These are phyloP conservation scores for Yarrowia phangngaensis DNA, from an alignment of 805 yeast genomes.

Conservation along the genomic window DNA sequence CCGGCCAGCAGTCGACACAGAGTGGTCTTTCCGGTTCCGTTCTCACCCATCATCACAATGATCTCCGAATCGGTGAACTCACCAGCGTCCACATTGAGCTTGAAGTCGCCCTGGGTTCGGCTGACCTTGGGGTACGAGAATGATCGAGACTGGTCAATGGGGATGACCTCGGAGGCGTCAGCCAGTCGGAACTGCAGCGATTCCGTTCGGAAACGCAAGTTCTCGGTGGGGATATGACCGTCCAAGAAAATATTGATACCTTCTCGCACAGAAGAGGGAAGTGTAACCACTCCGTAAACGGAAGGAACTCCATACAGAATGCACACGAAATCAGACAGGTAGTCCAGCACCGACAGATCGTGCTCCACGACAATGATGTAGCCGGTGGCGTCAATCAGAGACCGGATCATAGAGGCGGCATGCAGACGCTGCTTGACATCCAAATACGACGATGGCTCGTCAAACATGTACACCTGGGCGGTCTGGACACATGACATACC, in stretches of 20 bases:
- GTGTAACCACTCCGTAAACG: conserved; percentile 96
- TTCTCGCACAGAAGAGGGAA: conserved; percentile 96
- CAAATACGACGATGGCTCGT: conserved; percentile 96
- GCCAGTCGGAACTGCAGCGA: conserved; percentile 88
- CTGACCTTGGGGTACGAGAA: conserved; percentile 75
- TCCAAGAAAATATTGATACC: conserved; percentile 98
- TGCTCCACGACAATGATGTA: conserved; percentile 98
- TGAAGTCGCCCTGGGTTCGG: conserved; percentile 96
- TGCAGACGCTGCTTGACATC: conserved; percentile 98
- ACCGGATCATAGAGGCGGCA: conserved; percentile 92
- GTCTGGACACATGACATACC: conserved; percentile 94
- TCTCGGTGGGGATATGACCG: conserved; percentile 96
- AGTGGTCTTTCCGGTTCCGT: conserved; percentile 99
- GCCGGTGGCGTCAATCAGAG: conserved; percentile 63
- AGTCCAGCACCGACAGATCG: conserved; percentile 95
- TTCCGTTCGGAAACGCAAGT: conserved; percentile 94
- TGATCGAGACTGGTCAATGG: conserved; percentile 73
- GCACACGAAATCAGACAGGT: conserved; percentile 94
- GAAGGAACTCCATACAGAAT: conserved; percentile 97
- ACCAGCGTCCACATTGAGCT: conserved; percentile 75
- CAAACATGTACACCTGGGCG: conserved; percentile 98
- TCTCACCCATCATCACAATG: conserved; percentile 99
- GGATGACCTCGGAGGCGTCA: conserved; percentile 72
- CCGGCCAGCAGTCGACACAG: conserved; percentile 95
- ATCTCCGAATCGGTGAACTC: conserved; percentile 95